Evolutionary conservation across 164 flowering plant species (phyloP).

Genomic region (Nymphaea thermarum): DNA sequence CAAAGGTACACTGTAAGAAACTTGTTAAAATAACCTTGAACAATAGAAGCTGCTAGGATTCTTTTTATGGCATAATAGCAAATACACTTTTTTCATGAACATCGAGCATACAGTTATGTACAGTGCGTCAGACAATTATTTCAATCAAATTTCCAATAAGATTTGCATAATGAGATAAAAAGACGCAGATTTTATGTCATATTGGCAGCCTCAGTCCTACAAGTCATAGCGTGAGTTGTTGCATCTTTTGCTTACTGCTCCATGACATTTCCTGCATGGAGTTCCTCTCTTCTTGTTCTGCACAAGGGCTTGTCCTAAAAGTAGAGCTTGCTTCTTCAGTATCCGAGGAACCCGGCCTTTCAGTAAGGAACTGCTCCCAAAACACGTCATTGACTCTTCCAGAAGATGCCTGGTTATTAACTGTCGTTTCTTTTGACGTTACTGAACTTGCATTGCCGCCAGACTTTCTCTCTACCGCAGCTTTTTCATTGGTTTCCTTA

Average conservation of each 20-base stretch:
- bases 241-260: conserved; percentile 32
- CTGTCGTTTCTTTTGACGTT: conserved; percentile 28
- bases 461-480: conserved; percentile 4
- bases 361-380: conserved; percentile 94
- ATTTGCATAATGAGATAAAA: neutral
- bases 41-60: neutral
- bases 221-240: conserved; percentile 50
- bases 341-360: conserved; percentile 81
- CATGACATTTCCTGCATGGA: conserved; percentile 27
- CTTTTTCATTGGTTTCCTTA: conserved; percentile 13
- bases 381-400: conserved; percentile 74
- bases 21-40: neutral
- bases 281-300: conserved; percentile 50
- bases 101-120: neutral
- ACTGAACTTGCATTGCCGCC: conserved; percentile 12
- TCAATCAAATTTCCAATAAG: conserved; percentile 4
- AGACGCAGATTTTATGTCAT: neutral
- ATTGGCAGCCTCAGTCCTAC: neutral
- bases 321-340: conserved; percentile 78
- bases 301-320: conserved; percentile 25
- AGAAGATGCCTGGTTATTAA: conserved; percentile 19
- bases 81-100: neutral
- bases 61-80: neutral
- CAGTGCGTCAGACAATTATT: conserved; percentile 1
- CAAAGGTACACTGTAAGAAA: no score